A percentile compares a stretch with the other conserved stretches of the same genome.
Conservation (phyloP, 345 rosid species). For the Euphorbia pulcherrima region DNA sequence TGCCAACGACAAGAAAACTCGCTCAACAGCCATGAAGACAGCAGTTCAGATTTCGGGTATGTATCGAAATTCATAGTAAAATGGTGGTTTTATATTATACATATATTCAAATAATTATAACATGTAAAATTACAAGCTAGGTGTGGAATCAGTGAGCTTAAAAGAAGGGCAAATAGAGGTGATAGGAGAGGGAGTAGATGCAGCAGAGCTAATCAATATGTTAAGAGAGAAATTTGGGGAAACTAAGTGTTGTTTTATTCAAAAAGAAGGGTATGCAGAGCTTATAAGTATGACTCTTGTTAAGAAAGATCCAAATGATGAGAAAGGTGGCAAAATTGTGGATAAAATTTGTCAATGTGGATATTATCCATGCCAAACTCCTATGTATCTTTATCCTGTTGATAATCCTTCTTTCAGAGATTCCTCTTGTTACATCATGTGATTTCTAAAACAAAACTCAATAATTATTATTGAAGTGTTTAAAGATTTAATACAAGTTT, state of each 20-base stretch:
- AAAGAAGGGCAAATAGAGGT: slow-evolving; percentile 50
- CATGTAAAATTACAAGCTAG: too few species aligned
- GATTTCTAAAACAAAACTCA: too few species aligned
- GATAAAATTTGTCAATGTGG: neutral
- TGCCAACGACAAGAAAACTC: slow-evolving; percentile 12
- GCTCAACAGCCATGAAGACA: slow-evolving; percentile 17
- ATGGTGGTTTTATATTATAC: too few species aligned
- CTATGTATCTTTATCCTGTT: neutral
- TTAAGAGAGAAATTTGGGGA: slow-evolving; percentile 36
- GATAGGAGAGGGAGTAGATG: slow-evolving; percentile 41
- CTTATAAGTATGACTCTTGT: slow-evolving; percentile 29
- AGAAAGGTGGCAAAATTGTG: too few species aligned
- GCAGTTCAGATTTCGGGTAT: slow-evolving; percentile 16
- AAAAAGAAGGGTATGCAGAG: slow-evolving; percentile 26
- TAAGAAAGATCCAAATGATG: neutral
- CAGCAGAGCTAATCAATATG: slow-evolving; percentile 20
- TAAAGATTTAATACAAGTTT: too few species aligned
- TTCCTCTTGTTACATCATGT: slow-evolving; percentile 3
- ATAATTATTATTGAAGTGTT: too few species aligned
- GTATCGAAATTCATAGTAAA: too few species aligned
- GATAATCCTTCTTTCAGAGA: neutral
- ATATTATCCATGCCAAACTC: neutral
- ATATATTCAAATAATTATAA: too few species aligned
- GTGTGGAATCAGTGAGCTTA: slow-evolving; percentile 39
- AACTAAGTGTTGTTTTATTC: neutral